Evolutionary conservation across 805 yeast species (phyloP).

Genomic region (Kodamaea fukazawae): DNA sequence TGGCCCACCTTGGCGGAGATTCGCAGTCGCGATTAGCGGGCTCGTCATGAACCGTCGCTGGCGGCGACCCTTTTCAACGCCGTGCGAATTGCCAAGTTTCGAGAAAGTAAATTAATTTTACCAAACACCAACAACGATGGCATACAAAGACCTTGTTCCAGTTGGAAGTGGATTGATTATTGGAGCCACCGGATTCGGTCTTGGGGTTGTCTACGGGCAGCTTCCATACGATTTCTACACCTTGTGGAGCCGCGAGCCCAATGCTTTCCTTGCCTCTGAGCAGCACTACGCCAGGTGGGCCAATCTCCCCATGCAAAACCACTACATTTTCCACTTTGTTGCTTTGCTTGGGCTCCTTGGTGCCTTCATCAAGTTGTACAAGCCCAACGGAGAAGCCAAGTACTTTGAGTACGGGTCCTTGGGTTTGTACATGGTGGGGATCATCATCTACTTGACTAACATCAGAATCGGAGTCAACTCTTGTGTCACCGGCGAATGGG

Average conservation of each 20-base stretch:
- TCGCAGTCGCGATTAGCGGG: too few relatives aligned
- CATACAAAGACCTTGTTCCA: conserved; percentile 46
- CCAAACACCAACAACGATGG: conserved; percentile 9
- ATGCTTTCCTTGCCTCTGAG: conserved; percentile 59
- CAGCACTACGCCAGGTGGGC: conserved; percentile 76
- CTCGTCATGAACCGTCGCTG: too few relatives aligned
- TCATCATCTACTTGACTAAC: conserved; percentile 83
- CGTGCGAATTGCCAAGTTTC: too few relatives aligned
- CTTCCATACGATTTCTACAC: conserved; percentile 79
- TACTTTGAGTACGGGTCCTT: conserved; percentile 88
- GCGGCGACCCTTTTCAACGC: too few relatives aligned
- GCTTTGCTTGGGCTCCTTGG: conserved; percentile 69
- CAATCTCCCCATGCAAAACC: conserved; percentile 55
- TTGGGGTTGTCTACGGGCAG: conserved; percentile 77
- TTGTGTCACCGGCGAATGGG: conserved; percentile 77
- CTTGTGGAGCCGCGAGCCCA: conserved; percentile 55
- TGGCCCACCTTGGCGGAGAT: too few relatives aligned
- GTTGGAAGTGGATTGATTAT: conserved; percentile 42
- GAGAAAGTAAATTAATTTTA: too few relatives aligned
- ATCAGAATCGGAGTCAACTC: conserved; percentile 75
- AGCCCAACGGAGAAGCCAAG: conserved; percentile 81
- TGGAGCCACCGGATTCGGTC: conserved; percentile 67
- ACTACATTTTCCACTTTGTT: conserved; percentile 62
- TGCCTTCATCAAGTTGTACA: conserved; percentile 71
- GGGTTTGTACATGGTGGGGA: conserved; percentile 65